A percentile compares a stretch with the other conserved stretches of the same genome.
phyloP scores from a whole-genome alignment of 75 land plant genomes.

The Cupressus sempervirens region DNA sequence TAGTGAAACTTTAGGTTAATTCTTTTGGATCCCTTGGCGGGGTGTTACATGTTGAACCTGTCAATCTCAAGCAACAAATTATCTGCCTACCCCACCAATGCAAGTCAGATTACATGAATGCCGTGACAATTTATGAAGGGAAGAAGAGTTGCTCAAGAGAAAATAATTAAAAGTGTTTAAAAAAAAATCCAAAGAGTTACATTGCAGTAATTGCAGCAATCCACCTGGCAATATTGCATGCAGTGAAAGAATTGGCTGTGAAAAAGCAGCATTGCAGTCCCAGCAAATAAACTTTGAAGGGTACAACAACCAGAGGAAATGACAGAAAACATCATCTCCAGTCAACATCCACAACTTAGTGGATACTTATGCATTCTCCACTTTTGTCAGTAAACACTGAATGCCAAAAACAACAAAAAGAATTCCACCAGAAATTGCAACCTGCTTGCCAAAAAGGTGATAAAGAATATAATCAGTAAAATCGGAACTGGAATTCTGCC shows the following conservation, averaged over 20 bases:
- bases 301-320: neutral
- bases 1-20: no score
- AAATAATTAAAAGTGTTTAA: neutral
- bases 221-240: neutral
- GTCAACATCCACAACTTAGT: neutral
- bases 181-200: no score
- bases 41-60: neutral
- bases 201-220: neutral
- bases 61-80: neutral
- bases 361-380: constrained; percentile 12
- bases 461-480: neutral
- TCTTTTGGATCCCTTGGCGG: no score
- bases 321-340: neutral
- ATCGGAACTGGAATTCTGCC: neutral
- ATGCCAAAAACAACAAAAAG: constrained; percentile 78
- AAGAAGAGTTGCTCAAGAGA: neutral
- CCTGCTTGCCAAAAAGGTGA: constrained; percentile 30
- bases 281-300: neutral
- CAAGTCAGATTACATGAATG: neutral
- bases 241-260: neutral
- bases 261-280: neutral
- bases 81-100: neutral
- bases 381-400: constrained; percentile 3
- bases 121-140: neutral
- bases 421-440: constrained; percentile 65